These are phyloP conservation scores for Fagopyrum homotropicum DNA, from an alignment of 148 eudicot species.

Conservation along the genomic window DNA sequence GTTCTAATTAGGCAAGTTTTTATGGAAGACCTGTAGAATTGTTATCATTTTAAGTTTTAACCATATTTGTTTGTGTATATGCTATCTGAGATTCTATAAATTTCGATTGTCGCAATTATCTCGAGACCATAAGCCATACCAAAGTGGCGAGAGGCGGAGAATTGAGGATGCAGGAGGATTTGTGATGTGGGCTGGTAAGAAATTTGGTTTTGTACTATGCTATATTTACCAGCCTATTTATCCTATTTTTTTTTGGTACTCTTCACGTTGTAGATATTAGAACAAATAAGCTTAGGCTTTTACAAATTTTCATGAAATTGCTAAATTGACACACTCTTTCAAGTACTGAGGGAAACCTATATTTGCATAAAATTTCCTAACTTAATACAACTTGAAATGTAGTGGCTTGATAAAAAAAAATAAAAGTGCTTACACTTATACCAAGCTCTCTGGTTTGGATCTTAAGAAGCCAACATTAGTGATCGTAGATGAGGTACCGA, in stretches of 20 bases:
- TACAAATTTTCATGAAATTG: not conserved
- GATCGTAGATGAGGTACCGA: not conserved
- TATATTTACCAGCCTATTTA: not conserved
- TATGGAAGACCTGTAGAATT: not conserved
- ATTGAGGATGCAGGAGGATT: slow-evolving; percentile 99
- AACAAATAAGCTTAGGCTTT: not conserved
- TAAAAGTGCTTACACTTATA: not conserved
- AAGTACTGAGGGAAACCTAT: not conserved
- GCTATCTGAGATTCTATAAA: not conserved
- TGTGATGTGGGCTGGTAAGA: slow-evolving; percentile 97
- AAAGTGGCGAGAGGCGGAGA: slow-evolving; percentile 88
- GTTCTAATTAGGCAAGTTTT: not conserved
- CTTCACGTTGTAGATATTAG: not conserved
- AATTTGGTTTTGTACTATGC: not conserved
- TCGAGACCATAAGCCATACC: slow-evolving; percentile 98
- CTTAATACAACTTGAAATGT: not conserved
- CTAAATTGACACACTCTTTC: not conserved
- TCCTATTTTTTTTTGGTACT: not conserved
- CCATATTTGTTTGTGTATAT: not conserved
- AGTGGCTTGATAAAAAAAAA: not conserved
- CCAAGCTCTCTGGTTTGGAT: not conserved
- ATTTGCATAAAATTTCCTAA: not conserved
- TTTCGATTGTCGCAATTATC: slow-evolving; percentile 63
- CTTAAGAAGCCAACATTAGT: not conserved
- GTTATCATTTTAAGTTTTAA: not conserved